These are phyloP conservation scores for Exophiala sp. DNA, from an alignment of 2,329 filamentous ascomycete genomes.

Conservation along the genomic window DNA sequence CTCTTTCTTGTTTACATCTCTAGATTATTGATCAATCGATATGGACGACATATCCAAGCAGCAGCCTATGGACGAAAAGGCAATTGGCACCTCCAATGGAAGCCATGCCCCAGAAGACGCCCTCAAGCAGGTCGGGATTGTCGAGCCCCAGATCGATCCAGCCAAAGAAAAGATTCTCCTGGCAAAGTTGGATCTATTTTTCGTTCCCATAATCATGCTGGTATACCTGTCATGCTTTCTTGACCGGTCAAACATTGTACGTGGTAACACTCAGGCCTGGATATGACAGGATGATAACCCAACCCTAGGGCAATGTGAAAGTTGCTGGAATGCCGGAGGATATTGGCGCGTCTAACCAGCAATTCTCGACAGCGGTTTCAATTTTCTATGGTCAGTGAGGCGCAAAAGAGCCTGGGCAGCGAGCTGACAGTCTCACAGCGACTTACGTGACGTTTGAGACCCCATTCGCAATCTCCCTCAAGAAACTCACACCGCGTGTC, in stretches of 20 bases:
- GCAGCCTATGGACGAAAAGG: slow-evolving; percentile 13
- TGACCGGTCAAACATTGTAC: slow-evolving; percentile 52
- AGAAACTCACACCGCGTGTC: slow-evolving; percentile 45
- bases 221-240: slow-evolving; percentile 55
- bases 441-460: slow-evolving; percentile 51
- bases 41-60: slow-evolving; percentile 6
- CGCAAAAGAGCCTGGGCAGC: no score
- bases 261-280: slow-evolving; percentile 17
- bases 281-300: not conserved
- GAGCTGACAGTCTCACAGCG: slow-evolving; percentile 24
- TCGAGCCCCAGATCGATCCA: slow-evolving; percentile 37
- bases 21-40: not conserved
- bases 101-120: not conserved
- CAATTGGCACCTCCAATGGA: not conserved
- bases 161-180: slow-evolving; percentile 47
- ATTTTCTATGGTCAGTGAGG: slow-evolving; percentile 42
- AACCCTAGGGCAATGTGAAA: slow-evolving; percentile 44
- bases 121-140: slow-evolving; percentile 1
- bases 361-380: slow-evolving; percentile 47
- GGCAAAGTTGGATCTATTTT: slow-evolving; percentile 46
- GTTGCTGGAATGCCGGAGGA: slow-evolving; percentile 47
- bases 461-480: slow-evolving; percentile 47
- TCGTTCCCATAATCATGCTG: slow-evolving; percentile 54
- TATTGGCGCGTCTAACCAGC: slow-evolving; percentile 38
- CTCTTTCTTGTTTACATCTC: not conserved